Base-by-base conservation (phyloP, 164 flowering plant genomes). In the Berberis thunbergii region DNA sequence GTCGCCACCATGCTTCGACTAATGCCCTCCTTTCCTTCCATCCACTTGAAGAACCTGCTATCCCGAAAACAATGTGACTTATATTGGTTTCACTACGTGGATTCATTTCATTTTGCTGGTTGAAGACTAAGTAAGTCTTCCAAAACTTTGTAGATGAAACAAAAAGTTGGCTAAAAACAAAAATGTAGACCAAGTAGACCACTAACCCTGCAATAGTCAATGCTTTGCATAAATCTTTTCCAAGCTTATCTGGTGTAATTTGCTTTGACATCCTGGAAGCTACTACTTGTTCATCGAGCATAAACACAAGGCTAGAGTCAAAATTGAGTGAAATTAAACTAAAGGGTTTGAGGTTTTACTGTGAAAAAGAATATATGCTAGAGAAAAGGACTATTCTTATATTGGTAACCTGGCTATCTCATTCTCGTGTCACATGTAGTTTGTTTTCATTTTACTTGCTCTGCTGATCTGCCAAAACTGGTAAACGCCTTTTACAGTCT, bases 1-100 rank as follows among this genome's bases (percentile, higher is more conserved):
- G 84, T 11, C 61, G 59, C 92, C 89, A 86, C 92, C 92, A 83
- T 13, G 75, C 39, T 4, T 77, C 79, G 1, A 73, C 59, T 61
- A 81, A 84, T 0, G 67, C 7, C 56, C 52, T 77, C 58, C 68
- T 76, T 39, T 7, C 6, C 48, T 56, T 70, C 85, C 85, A 84
- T 41, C 76, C 71, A 12, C 65, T 79, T 50, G 64, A 7, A 1
- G 79, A 66, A 43, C 84, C 77, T 3, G 75, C 81, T 41, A 86
- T 62, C 0, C 83, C 84, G 56, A 84, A 81, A 40, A 76, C 76
- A 54, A 84, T 56, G 74, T 86, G 87, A 70, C 62, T 77, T 8
- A 82, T 58, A 44, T 81, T 76, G 43, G 88, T 82, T 26, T 26
- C 26, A 26, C 26, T 26, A 26, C 26, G 26, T 26, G 26, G 26